Conservation (phyloP, 2,329 filamentous ascomycete genomes). For the Exophiala lecanii-corni region DNA sequence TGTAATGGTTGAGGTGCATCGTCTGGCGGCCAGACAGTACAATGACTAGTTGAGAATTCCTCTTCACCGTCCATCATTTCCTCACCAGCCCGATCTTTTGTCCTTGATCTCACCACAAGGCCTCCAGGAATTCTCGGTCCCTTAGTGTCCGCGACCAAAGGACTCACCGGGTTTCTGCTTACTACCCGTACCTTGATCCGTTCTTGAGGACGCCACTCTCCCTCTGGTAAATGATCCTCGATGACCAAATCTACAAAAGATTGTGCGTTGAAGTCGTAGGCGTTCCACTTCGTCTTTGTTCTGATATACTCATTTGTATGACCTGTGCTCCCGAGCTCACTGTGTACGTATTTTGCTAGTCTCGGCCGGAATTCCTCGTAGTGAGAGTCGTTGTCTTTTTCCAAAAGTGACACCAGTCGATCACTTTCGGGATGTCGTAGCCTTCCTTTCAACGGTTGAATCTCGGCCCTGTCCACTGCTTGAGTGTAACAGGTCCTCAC, state of each 20-base stretch:
- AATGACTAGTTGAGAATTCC: constrained; percentile 35
- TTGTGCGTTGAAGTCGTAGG: constrained; percentile 38
- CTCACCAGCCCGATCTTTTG: constrained; percentile 26
- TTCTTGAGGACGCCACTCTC: constrained; percentile 32
- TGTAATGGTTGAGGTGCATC: constrained; percentile 36
- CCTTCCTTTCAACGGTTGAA: constrained; percentile 18
- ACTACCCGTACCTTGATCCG: constrained; percentile 39
- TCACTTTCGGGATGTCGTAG: constrained; percentile 15
- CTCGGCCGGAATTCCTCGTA: constrained; percentile 36
- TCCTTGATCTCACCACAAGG: constrained; percentile 31
- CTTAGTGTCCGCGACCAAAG: constrained; percentile 33
- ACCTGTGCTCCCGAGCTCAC: constrained; percentile 30
- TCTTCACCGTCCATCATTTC: constrained; percentile 36
- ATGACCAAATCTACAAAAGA: constrained; percentile 43
- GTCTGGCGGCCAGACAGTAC: constrained; percentile 40
- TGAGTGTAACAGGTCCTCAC: constrained; percentile 62
- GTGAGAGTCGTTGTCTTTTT: constrained; percentile 21
- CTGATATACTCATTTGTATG: constrained; percentile 39
- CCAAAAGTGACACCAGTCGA: constrained; percentile 18
- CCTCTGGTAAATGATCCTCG: constrained; percentile 31
- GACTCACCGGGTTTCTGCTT: constrained; percentile 39
- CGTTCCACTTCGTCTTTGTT: constrained; percentile 41
- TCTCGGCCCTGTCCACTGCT: constrained; percentile 32
- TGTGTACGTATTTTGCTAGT: constrained; percentile 36
- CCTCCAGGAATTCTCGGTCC: constrained; percentile 18